Evolutionary conservation across 352 stramenopile genomes (phyloP), one percentile per base, ranked within the genome.

Genomic region (Phytophthora podocarpi): DNA sequence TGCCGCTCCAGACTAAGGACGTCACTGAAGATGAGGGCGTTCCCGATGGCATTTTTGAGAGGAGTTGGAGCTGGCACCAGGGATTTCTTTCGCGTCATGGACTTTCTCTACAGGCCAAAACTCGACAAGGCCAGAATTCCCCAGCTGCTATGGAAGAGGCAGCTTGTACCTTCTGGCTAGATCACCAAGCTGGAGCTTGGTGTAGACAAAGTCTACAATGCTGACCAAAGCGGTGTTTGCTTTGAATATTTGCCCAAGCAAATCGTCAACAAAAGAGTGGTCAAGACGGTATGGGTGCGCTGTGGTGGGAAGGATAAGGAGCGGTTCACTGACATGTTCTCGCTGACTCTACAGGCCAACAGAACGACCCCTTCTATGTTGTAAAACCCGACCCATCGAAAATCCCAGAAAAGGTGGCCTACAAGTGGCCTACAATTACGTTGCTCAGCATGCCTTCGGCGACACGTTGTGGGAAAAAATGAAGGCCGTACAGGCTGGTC

Each of bases 301-400:
- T 57, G 48, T 30, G 34, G 35, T 1, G n/a, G n/a, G 0, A 47
- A 48, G 7, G 48, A 48, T n/a, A 57, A 47, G 15, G 35, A 57
- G 23, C 48, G 48, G 0, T 36, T 57, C 5, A 48, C 48, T n/a
- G 35, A n/a, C 5, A 57, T 57, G 34, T 57, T 57, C n/a, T 57
- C 9, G 35, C 15, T 0, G 48, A 48, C 23, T 48, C 24, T 4
- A 39, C 48, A 18, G 48, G 48, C 2, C 18, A 27, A 11, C 48
- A 47, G 9, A 31, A 57, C 18, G 16, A 24, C 7, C 47, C 32
- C 2, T 48, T 48, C 31, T 12, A 39, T 3, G 35, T 47, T 0
- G 11, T 57, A 4, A 57, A 57, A 57, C 28, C 23, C 0, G 30
- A 57, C n/a, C 48, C 35, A 16, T 47, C 48, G 1, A 47, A 4